phyloP scores from a whole-genome alignment of 2,329 filamentous ascomycete genomes.

The Fusarium annulatum region DNA sequence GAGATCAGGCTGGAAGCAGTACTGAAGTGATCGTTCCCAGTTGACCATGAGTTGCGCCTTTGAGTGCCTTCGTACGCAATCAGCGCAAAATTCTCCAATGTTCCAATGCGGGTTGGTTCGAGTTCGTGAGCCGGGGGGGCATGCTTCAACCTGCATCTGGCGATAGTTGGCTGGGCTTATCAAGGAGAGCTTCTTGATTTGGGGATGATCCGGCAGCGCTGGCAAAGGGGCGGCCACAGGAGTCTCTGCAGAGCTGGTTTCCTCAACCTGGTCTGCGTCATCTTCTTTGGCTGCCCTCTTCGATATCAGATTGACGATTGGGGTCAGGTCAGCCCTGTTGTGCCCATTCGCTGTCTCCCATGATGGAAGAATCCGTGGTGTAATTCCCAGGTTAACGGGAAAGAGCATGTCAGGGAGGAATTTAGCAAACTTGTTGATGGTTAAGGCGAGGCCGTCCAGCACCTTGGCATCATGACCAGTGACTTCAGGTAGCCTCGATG shows the following conservation, averaged over 20 bases:
- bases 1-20: slow-evolving; percentile 83
- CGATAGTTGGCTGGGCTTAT: slow-evolving; percentile 51
- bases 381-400: slow-evolving; percentile 77
- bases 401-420: slow-evolving; percentile 86
- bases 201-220: slow-evolving; percentile 4
- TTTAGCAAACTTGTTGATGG: slow-evolving; percentile 77
- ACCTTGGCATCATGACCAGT: slow-evolving; percentile 49
- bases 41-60: slow-evolving; percentile 73
- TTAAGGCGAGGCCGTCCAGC: slow-evolving; percentile 64
- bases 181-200: not conserved
- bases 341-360: slow-evolving; percentile 65
- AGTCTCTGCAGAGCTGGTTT: slow-evolving; percentile 1
- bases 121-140: slow-evolving; percentile 70
- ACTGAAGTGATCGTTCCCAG: slow-evolving; percentile 72
- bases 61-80: slow-evolving; percentile 73
- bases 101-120: slow-evolving; percentile 72
- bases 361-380: slow-evolving; percentile 58
- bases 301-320: slow-evolving; percentile 46
- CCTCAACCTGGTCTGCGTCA: not conserved
- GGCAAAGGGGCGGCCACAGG: slow-evolving; percentile 1
- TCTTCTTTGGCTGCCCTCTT: slow-evolving; percentile 37
- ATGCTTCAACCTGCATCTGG: slow-evolving; percentile 62
- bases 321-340: slow-evolving; percentile 41
- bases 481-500: slow-evolving; percentile 53
- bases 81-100: slow-evolving; percentile 70